Evolutionary conservation across 768 basidiomycete species (phyloP), one percentile per base, ranked within the genome.

Genomic region (Lactarius hatsudake): DNA sequence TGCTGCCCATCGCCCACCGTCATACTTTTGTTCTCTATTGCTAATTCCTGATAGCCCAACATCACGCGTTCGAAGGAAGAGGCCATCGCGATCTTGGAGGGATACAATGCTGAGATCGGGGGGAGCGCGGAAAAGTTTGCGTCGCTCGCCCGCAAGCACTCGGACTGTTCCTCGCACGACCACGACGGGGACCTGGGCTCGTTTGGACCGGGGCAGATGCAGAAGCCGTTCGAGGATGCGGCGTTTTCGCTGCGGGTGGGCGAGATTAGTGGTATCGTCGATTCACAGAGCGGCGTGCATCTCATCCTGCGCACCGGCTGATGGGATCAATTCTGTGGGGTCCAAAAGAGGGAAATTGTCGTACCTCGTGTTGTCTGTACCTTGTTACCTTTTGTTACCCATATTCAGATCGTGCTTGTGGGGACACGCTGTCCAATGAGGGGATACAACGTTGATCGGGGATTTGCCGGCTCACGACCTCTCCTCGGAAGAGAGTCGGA

Each of bases 181-280:
- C 83, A 90, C 69, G 83, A 82, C 3, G 97, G 97, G 1, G 96
- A 99, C 77, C 85, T 99, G 7, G 94, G 97, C 0, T 82, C 81
- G 81, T 99, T 99, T 73, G 84, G 83, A 1, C 86, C 78, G 20
- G 91, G 89, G 0, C 90, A 93, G 80, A 99, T 99, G 97, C 97
- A 99, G 79, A 94, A 93, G 78, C 89, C 94, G 42, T 99, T 99
- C 74, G 96, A 98, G 78, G 94, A 96, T 36, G 91, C 93, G 38
- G 81, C 92, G 13, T 96, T 84, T 76, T 84, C 78, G 2, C 81
- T 95, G 69, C 74, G 86, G 58, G 83, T 89, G 26, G 91, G 88
- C 9, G 78, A 91, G 78, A 88, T 95, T 74, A 93, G 91, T 76
- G 89, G 86, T 34, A 79, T 94, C 56, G 85, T 98, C 74, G 86